Evolutionary conservation across 352 stramenopile species (phyloP), one percentile per base, ranked within the genome.

Genomic region (Phytophthora nicotianae): DNA sequence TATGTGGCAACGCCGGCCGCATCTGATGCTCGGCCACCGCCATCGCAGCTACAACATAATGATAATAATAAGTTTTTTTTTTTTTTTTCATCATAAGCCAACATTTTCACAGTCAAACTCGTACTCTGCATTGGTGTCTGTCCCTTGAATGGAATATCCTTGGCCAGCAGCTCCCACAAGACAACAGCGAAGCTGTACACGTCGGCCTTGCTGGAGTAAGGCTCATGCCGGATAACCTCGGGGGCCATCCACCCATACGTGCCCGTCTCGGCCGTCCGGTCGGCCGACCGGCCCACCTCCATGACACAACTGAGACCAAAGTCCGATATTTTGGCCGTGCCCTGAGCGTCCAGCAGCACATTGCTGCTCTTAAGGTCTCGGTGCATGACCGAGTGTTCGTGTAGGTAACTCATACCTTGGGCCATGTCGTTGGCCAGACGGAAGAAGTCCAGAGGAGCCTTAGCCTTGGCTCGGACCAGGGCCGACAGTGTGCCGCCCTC

Each of bases 321-420:
- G 65, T 90, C 83, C 2, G 80, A 85, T 50, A 91, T 88, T 40
- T 90, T 90, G 49, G 83, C 78, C 5, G 74, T 77, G 27, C 74
- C 77, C 9, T 84, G 60, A 0, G 54, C 72, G 53, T 86, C 76
- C 17, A 92, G 66, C 37, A 93, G 63, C 38, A 98, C 77, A 70
- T 98, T 98, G 46, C 93, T 92, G 32, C 90, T 92, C 72, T 97
- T 97, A 26, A 98, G 78, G 73, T 98, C 92, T 49, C 92, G 84
- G 66, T 98, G 92, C 62, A 98, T 82, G 16, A 97, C 81, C 23
- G 89, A 93, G 62, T 83, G 77, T 49, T 90, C 65, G 58, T 98
- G 90, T 57, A 93, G 82, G 64, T 98, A 97, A 24, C 83, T 81
- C 86, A 98, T 90, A 9, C 88, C 86, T 37, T 69, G 72, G 14